Conservation (phyloP, 2,329 filamentous ascomycete species). For the Beauveria medogensis region DNA sequence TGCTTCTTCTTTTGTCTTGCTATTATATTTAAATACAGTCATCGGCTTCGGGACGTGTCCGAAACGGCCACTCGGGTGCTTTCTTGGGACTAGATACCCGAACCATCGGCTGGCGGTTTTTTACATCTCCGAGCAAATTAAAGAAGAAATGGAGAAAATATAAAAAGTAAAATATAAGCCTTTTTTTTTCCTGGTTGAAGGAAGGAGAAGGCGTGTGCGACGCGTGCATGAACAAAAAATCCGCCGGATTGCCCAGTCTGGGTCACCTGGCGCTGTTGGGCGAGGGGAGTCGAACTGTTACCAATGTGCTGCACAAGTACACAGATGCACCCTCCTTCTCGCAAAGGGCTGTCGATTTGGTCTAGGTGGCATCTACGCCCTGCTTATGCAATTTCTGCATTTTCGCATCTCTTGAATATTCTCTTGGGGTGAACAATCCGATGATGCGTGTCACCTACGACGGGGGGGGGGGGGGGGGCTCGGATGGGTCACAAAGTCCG, state of each 20-base stretch:
- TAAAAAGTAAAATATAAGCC: not conserved
- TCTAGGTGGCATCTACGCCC: too few relatives aligned
- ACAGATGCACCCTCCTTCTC: too few relatives aligned
- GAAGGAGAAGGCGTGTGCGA: not conserved
- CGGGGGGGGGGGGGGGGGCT: too few relatives aligned
- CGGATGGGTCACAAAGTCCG: too few relatives aligned
- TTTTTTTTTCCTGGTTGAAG: not conserved
- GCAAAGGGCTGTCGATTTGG: too few relatives aligned
- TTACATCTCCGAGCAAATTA: not conserved
- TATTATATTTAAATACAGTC: not conserved
- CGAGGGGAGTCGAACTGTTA: too few relatives aligned
- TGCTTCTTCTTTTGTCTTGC: not conserved
- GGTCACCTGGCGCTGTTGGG: too few relatives aligned
- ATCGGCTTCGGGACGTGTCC: not conserved
- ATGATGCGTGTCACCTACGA: too few relatives aligned
- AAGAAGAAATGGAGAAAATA: not conserved
- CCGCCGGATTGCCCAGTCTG: not conserved
- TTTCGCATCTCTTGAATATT: too few relatives aligned
- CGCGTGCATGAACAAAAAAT: not conserved
- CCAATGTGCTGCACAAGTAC: too few relatives aligned
- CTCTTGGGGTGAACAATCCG: too few relatives aligned
- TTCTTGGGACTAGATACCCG: not conserved
- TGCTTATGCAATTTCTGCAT: too few relatives aligned
- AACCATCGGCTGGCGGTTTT: not conserved
- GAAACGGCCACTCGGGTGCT: not conserved